These are phyloP conservation scores for Globisporangium cylindrosporum DNA, from an alignment of 352 stramenopile genomes.

Conservation along the genomic window DNA sequence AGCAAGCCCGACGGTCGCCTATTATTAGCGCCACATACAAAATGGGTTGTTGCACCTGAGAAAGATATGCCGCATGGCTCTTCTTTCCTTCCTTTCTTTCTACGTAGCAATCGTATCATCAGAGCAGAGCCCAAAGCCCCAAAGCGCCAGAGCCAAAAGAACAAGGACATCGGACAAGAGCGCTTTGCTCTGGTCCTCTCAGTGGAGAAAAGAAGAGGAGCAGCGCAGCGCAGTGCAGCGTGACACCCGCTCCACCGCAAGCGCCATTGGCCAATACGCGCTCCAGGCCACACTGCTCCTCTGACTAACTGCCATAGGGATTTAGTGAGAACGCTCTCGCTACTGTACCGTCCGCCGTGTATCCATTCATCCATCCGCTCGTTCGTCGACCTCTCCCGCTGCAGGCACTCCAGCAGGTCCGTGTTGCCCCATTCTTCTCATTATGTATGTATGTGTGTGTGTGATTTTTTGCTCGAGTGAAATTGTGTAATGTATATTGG, in stretches of 20 bases:
- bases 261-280: background rate
- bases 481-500: background rate
- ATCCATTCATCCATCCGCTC: background rate
- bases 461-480: background rate
- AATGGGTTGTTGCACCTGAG: background rate
- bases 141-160: background rate
- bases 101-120: background rate
- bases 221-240: background rate
- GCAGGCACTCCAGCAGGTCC: background rate
- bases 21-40: background rate
- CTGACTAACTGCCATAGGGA: background rate
- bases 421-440: background rate
- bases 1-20: background rate
- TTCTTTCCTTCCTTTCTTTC: conserved; percentile 1
- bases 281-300: background rate
- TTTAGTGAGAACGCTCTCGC: background rate
- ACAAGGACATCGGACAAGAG: background rate
- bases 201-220: background rate
- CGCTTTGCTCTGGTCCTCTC: background rate
- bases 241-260: background rate
- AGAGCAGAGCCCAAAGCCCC: background rate
- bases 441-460: background rate
- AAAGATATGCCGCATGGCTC: background rate
- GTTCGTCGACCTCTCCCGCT: background rate
- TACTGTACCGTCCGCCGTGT: background rate